phyloP scores from a whole-genome alignment of 2,329 filamentous ascomycete species.

The Cercospora berteroae region DNA sequence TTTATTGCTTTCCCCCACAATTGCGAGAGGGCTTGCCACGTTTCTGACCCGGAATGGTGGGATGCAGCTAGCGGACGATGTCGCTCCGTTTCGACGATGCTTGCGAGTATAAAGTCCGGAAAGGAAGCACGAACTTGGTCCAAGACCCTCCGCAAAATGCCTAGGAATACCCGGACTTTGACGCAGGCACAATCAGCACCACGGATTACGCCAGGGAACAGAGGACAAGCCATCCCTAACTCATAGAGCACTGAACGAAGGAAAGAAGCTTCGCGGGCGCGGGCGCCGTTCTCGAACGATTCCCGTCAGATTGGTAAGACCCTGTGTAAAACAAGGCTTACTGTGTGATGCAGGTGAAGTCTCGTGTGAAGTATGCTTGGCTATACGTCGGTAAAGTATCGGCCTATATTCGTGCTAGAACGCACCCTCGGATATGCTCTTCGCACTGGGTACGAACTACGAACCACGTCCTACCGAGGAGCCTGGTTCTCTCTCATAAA shows the following conservation, averaged over 20 bases:
- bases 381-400: background rate
- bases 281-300: background rate
- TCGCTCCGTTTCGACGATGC: background rate
- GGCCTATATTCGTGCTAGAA: background rate
- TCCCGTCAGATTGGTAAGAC: background rate
- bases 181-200: background rate
- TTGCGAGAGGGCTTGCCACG: background rate
- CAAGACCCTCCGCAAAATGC: background rate
- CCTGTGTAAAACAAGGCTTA: background rate
- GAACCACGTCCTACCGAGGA: background rate
- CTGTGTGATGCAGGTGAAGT: background rate
- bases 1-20: background rate
- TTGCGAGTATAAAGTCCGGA: background rate
- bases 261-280: background rate
- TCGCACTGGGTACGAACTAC: background rate
- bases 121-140: background rate
- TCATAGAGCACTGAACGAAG: background rate
- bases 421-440: background rate
- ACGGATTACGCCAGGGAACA: background rate
- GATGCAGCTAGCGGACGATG: background rate
- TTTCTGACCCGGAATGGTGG: background rate
- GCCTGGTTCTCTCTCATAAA: conserved; percentile 11
- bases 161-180: background rate
- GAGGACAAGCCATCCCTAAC: background rate
- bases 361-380: background rate